Base-by-base conservation (phyloP, 148 eudicot species). In the Fagopyrum esculentum region DNA sequence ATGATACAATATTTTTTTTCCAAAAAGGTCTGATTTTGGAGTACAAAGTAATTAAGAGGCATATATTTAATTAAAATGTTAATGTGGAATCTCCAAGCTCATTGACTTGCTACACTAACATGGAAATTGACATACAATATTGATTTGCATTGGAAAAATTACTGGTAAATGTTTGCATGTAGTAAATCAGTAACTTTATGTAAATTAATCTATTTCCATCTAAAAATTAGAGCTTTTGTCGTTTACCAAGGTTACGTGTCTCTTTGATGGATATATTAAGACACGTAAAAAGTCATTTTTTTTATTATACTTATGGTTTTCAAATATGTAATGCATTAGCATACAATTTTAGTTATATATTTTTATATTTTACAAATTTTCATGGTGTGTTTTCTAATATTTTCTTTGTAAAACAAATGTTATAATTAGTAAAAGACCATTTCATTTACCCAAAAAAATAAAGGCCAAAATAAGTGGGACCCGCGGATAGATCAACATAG, bases 41-140 rank as follows among this genome's bases (percentile, higher is more conserved):
- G 13, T 22, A 40, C 17, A 10, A 11, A 43, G 46, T 40, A 64
- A 64, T 64, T 64, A 66, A 40, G 71, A 66, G 16, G 69, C 69
- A 63, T 9, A 30, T 63, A 10, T 35, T 9, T 63, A 63, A 63
- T 63, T 63, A 63, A 63, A 63, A 29, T 16, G 12, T 63, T 11
- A 29, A 29, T 63, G 45, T 63, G 45, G 69, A 63, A 63, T 63
- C 69, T 63, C 47, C 15, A 66, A 66, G 17, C 46, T 13, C 71
- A 66, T 66, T 40, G 71, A 66, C 71, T 66, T 66, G 45, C n/a
- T 12, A 66, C 71, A 35, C 19, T 64, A 35, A 35, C 47, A 66
- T 43, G 35, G 69, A 35, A 26, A 66, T 43, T 66, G 71, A 66
- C 71, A 66, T 66, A 66, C 71, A 10, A 3, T 15, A 13, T 40